phyloP scores from a whole-genome alignment of 139 green algal genomes.

The Haematococcus sp. region DNA sequence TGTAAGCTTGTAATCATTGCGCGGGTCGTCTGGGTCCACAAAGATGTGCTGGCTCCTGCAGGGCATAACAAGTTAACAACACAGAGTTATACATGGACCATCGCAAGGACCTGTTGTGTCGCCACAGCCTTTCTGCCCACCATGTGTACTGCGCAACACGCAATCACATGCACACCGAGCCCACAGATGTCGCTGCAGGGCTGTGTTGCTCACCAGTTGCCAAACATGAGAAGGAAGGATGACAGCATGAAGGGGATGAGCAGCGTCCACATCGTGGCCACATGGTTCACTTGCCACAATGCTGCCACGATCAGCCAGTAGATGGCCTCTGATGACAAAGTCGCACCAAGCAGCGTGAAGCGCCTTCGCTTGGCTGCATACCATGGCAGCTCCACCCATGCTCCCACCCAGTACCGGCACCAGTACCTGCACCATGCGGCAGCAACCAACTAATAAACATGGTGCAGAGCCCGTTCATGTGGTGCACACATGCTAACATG shows the following conservation, averaged over 20 bases:
- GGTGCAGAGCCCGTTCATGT: too few relatives aligned
- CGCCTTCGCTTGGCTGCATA: slow-evolving; percentile 48
- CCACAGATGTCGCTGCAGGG: too few relatives aligned
- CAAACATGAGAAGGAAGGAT: slow-evolving; percentile 85
- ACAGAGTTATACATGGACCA: not conserved
- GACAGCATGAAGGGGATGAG: slow-evolving; percentile 69
- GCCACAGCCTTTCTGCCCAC: too few relatives aligned
- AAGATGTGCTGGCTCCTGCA: slow-evolving; percentile 87
- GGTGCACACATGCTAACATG: too few relatives aligned
- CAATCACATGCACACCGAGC: too few relatives aligned
- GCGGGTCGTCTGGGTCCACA: slow-evolving; percentile 48
- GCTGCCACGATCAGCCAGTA: slow-evolving; percentile 26
- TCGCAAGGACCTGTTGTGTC: too few relatives aligned
- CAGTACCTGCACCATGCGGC: slow-evolving; percentile 60
- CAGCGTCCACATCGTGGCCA: slow-evolving; percentile 69
- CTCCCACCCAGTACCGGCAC: slow-evolving; percentile 54
- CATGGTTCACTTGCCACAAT: slow-evolving; percentile 37
- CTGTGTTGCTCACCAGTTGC: slow-evolving; percentile 85
- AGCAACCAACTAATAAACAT: not conserved
- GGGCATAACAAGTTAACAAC: not conserved
- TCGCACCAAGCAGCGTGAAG: slow-evolving; percentile 19
- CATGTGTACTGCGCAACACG: too few relatives aligned
- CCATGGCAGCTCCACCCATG: slow-evolving; percentile 70
- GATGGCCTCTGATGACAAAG: slow-evolving; percentile 17
- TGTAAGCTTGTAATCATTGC: slow-evolving; percentile 49